Evolutionary conservation across 2,329 filamentous ascomycete species (phyloP), one percentile per base, ranked within the genome.

Genomic region (Botryotinia convoluta): DNA sequence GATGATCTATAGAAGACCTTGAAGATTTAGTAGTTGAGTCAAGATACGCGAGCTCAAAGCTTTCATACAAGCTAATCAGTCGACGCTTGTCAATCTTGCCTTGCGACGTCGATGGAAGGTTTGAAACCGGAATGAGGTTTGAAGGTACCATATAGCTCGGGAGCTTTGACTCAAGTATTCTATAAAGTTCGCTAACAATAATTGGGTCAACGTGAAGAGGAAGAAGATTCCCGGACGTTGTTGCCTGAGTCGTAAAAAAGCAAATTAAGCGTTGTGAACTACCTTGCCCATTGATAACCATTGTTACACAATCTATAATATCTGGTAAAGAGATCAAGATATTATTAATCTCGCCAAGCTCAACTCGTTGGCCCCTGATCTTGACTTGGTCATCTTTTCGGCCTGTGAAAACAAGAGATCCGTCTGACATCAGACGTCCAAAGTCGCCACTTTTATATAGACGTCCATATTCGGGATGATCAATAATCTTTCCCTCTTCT

Each of bases 401-500:
- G 26, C 93, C 93, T 16, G 89, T 82, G 59, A 96, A 93, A 5
- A 93, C 82, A 12, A 98, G 85, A 0, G 91, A 92, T 0, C 93
- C 92, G 79, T 97, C 92, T 0, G 90, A 85, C 14, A 97, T 87
- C 83, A 97, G 88, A 32, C 93, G 87, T 0, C 94, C 95, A 77
- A 93, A 86, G 78, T 98, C 94, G 0, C 95, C 94, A 48, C 92
- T 94, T 20, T 93, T 88, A 79, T 97, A 97, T 0, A 98, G 82
- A 1, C 90, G 88, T 1, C 94, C 94, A 79, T 89, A 92, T 0
- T 80, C 74, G 0, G 90, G 86, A 78, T 97, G 92, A 0, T 89
- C 76, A 65, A 95, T 85, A 74, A 97, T 93, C 77, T 91, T 93
- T 20, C 86, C 82, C 0, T 84, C 81, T 0, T 91, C 93, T 59